These are phyloP conservation scores for Lachancea kluyveri DNA, from an alignment of 805 yeast species.

Conservation along the genomic window DNA sequence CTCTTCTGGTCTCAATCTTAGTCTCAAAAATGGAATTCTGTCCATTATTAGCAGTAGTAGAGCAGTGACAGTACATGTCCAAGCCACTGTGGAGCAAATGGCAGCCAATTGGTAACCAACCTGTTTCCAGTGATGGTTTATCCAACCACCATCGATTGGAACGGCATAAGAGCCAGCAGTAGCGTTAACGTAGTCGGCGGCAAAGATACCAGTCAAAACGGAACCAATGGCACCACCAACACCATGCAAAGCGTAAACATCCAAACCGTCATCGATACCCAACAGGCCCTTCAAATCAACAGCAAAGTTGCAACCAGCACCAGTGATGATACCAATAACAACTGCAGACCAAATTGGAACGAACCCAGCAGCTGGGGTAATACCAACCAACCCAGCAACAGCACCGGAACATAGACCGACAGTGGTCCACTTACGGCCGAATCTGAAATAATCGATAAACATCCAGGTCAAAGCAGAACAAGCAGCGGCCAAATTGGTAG, in stretches of 20 bases:
- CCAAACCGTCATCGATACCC: constrained; percentile 89
- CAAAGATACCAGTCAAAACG: constrained; percentile 82
- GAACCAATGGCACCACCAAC: constrained; percentile 88
- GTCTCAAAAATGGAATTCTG: constrained; percentile 70
- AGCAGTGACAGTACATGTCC: constrained; percentile 72
- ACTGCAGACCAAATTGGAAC: constrained; percentile 90
- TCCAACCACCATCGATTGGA: constrained; percentile 78
- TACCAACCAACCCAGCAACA: constrained; percentile 88
- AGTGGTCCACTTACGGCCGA: constrained; percentile 86
- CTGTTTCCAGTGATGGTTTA: constrained; percentile 75
- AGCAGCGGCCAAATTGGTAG: constrained; percentile 92
- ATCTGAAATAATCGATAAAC: constrained; percentile 81
- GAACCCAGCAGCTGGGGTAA: constrained; percentile 95
- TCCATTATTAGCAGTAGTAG: constrained; percentile 62
- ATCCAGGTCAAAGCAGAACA: constrained; percentile 92
- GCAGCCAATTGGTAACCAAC: constrained; percentile 87
- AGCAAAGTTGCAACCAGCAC: constrained; percentile 74
- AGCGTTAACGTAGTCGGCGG: constrained; percentile 84
- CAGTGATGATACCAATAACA: constrained; percentile 75
- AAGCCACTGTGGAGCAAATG: constrained; percentile 57
- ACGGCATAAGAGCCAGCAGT: constrained; percentile 57
- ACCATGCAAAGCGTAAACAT: constrained; percentile 90
- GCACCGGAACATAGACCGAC: constrained; percentile 94
- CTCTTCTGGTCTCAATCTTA: constrained; percentile 80
- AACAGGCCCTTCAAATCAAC: constrained; percentile 70